phyloP scores from a whole-genome alignment of 129 eudicot species.

The Sambucus nigra region DNA sequence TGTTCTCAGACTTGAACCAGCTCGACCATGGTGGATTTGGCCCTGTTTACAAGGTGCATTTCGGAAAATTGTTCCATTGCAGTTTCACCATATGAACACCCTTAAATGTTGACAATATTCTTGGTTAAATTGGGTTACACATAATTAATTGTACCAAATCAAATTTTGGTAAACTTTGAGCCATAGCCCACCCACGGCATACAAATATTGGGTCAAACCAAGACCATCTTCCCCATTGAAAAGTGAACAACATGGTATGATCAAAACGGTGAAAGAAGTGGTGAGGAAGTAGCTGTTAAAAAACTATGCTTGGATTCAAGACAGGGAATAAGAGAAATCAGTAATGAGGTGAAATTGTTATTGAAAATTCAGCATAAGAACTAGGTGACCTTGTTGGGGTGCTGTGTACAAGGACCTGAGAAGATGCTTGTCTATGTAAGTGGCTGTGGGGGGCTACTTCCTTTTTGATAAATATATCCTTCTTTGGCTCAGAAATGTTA shows the following conservation, averaged over 20 bases:
- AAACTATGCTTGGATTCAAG: slow-evolving; percentile 8
- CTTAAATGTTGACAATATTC: too few relatives aligned
- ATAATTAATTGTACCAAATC: too few relatives aligned
- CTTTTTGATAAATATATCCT: slow-evolving; percentile 20
- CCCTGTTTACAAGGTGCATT: slow-evolving; percentile 67
- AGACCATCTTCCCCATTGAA: too few relatives aligned
- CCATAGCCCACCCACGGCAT: too few relatives aligned
- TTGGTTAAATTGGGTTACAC: too few relatives aligned
- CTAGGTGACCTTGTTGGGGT: slow-evolving; percentile 20
- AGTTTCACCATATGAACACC: too few relatives aligned
- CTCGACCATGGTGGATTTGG: slow-evolving; percentile 85
- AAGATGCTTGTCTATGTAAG: slow-evolving; percentile 22
- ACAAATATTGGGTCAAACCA: too few relatives aligned
- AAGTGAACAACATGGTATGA: too few relatives aligned
- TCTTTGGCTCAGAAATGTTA: too few relatives aligned
- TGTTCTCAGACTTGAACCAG: slow-evolving; percentile 52
- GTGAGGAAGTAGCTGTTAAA: slow-evolving; percentile 23
- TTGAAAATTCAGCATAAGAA: slow-evolving; percentile 20
- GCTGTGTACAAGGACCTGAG: slow-evolving; percentile 18
- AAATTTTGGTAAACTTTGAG: slow-evolving; percentile 3
- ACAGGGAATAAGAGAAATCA: slow-evolving; percentile 17
- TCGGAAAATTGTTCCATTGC: too few relatives aligned
- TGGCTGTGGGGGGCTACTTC: slow-evolving; percentile 21
- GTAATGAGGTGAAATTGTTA: slow-evolving; percentile 19
- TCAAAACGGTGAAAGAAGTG: too few relatives aligned